Evolutionary conservation across 805 yeast species (phyloP), one percentile per base, ranked within the genome.

Genomic region (Starmera dryadoides): DNA sequence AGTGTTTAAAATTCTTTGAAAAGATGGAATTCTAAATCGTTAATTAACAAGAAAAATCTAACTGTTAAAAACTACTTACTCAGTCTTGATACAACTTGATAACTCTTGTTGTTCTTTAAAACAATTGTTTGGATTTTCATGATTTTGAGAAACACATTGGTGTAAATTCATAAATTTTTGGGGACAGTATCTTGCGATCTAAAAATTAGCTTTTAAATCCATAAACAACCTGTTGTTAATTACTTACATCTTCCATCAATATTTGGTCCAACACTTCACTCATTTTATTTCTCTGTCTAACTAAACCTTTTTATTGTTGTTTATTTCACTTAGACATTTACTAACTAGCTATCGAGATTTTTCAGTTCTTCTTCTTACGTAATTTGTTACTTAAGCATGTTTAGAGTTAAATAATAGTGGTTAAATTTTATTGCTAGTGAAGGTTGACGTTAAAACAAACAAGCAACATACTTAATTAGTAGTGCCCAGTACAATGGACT

Each of bases 111-210:
- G 94, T 45, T 79, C 73, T 30, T 55, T 56, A 0, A 62, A 56
- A 53, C 95, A 86, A 42, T 66, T 62, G 16, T 59, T 51, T 19
- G 71, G 69, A 44, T 67, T 65, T 11, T 76, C 77, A 39, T 69
- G 71, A 30, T 80, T 80, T 22, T 64, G 67, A 28, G 77, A 62
- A 58, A 86, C 72, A 54, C 95, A 86, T 50, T 75, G 77, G 58
- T 86, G 91, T 58, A 81, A 86, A 21, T 71, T 74, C 41, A 85
- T 61, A 47, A 86, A 85, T 52, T 78, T 73, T 43, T 75, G 77
- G 0, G 94, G 93, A 56, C 95, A 86, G 52, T 70, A 65, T 39
- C 76, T 71, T 12, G 94, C 88, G 41, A 83, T 77, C 72, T 66
- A 18, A 10, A 31, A 17, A 30, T n/a, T 14, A 17, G n/a, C n/a